These are phyloP conservation scores for Candida fluviatilis DNA, from an alignment of 805 yeast species.

Conservation along the genomic window DNA sequence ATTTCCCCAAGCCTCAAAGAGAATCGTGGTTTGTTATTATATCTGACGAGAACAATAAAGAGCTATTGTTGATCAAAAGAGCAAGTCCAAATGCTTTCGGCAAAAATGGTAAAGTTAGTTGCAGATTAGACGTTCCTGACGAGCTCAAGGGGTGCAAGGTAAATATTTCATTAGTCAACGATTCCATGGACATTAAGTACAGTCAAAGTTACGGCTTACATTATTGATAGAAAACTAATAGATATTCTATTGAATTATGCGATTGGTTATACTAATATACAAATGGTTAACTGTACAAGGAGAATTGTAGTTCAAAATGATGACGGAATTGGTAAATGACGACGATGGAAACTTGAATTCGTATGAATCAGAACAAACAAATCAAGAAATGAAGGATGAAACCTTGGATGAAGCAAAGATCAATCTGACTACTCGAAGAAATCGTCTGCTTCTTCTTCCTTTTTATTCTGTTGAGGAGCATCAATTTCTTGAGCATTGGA, in stretches of 20 bases:
- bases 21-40: conserved; percentile 88
- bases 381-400: background rate
- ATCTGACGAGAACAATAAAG: conserved; percentile 46
- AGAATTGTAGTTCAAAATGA: no score
- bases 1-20: conserved; percentile 85
- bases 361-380: no score
- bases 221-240: background rate
- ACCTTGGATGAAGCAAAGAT: background rate
- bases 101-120: conserved; percentile 34
- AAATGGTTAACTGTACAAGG: background rate
- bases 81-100: conserved; percentile 53
- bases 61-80: conserved; percentile 65
- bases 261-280: conserved; percentile 1
- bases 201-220: conserved; percentile 5
- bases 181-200: conserved; percentile 59
- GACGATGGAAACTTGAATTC: no score
- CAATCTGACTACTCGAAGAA: conserved; percentile 31
- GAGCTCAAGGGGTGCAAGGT: conserved; percentile 44
- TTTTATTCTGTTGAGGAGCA: conserved; percentile 37
- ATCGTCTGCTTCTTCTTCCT: conserved; percentile 36
- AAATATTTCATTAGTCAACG: conserved; percentile 53
- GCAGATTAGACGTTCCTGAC: conserved; percentile 48
- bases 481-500: conserved; percentile 27
- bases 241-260: conserved; percentile 1
- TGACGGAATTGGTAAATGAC: no score